Percentiles rank a stretch among this genome's conserved stretches.
Conservation (phyloP, 768 basidiomycete species). For the Leucosporidium scottii region DNA sequence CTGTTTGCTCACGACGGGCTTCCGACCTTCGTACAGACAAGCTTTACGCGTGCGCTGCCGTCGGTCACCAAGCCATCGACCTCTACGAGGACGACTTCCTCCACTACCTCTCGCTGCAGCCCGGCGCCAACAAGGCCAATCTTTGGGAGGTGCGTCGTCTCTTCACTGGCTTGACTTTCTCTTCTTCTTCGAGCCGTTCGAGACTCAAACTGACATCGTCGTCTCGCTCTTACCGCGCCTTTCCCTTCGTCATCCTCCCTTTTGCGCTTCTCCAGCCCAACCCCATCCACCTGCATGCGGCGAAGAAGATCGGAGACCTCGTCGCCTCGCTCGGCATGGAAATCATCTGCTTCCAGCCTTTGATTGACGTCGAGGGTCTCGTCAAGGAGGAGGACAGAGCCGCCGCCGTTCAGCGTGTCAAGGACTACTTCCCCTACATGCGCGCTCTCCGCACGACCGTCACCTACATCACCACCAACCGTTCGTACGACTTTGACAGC, state of each 20-base stretch:
- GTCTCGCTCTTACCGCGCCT: background rate
- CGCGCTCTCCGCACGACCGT: background rate
- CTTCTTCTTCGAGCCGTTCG: background rate
- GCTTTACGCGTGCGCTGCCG: slow-evolving; percentile 9
- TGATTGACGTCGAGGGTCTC: slow-evolving; percentile 17
- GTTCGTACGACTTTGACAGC: background rate
- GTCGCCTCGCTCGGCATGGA: slow-evolving; percentile 12
- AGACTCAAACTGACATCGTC: background rate
- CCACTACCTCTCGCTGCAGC: slow-evolving; percentile 11
- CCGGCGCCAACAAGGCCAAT: slow-evolving; percentile 10
- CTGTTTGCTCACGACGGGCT: background rate
- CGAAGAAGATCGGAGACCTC: slow-evolving; percentile 10
- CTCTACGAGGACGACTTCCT: slow-evolving; percentile 20
- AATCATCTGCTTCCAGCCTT: slow-evolving; percentile 13
- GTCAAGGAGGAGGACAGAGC: background rate
- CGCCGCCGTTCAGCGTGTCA: slow-evolving; percentile 7
- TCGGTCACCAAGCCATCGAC: slow-evolving; percentile 12
- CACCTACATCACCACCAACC: slow-evolving; percentile 13
- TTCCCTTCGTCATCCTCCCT: background rate
- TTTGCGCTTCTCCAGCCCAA: background rate
- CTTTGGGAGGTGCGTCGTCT: slow-evolving; percentile 2
- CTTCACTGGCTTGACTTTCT: background rate
- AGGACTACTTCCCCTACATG: slow-evolving; percentile 15
- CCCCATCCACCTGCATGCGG: slow-evolving; percentile 2
- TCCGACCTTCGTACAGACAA: background rate